These are phyloP conservation scores for Fusarium chlamydosporum DNA, from an alignment of 2,329 filamentous ascomycete species.

Conservation along the genomic window DNA sequence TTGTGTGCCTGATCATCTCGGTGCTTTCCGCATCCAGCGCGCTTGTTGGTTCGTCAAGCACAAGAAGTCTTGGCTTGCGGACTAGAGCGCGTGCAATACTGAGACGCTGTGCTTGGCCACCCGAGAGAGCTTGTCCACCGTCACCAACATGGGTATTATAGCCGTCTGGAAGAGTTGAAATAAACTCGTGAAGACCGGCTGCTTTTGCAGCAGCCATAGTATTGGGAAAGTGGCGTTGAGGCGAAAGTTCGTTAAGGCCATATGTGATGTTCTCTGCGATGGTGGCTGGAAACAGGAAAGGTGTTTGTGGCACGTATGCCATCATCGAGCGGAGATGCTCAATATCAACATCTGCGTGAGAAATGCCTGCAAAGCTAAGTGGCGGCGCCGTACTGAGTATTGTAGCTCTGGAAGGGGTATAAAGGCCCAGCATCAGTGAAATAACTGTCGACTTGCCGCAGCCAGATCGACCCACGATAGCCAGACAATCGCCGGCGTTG, in stretches of 20 bases:
- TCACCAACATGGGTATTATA: conserved; percentile 80
- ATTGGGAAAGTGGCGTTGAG: conserved; percentile 61
- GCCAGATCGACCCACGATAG: conserved; percentile 86
- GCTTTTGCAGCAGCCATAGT: conserved; percentile 67
- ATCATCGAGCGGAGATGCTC: conserved; percentile 71
- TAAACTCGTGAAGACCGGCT: conserved; percentile 82
- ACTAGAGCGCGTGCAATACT: conserved; percentile 85
- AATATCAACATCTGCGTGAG: conserved; percentile 72
- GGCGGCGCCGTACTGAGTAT: conserved; percentile 46
- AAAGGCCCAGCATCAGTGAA: conserved; percentile 80
- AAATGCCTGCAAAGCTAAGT: conserved; percentile 70
- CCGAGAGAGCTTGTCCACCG: conserved; percentile 79
- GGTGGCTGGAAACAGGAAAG: conserved; percentile 82
- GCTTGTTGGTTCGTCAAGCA: conserved; percentile 90
- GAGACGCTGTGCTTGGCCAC: conserved; percentile 86
- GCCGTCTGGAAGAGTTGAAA: conserved; percentile 73
- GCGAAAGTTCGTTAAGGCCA: conserved; percentile 72
- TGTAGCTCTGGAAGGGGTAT: conserved; percentile 59
- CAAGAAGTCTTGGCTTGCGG: conserved; percentile 77
- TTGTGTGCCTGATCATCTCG: conserved; percentile 72
- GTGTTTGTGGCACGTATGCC: conserved; percentile 77
- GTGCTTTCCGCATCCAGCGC: conserved; percentile 81
- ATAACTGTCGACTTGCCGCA: conserved; percentile 92
- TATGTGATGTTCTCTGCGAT: conserved; percentile 88
- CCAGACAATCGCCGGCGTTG: conserved; percentile 73